Base-by-base conservation (phyloP, 2,329 filamentous ascomycete species). In the Colletotrichum chlorophyti region DNA sequence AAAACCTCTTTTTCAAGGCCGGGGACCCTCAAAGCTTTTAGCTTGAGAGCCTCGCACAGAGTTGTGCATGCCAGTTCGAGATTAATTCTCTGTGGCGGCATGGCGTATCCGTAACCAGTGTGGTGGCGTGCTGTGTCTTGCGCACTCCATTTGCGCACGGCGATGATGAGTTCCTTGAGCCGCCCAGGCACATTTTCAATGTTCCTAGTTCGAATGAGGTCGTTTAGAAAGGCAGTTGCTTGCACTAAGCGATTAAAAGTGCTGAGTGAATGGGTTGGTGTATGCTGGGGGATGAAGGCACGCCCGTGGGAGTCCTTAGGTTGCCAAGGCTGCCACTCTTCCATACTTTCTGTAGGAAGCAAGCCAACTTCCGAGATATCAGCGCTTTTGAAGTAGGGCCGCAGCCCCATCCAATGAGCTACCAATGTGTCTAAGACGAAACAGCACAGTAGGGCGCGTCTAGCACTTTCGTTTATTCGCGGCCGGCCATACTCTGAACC, bases 341-440 rank as follows among this genome's bases (percentile, higher is more conserved):
- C 43, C 24, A 41, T 49, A 5, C 34, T 34, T 11, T 48, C 52
- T n/a, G 35, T 55, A 9, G 21, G 15, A 11, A 55, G 35, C 4
- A 15, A 7, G 1, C 52, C 52, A 12, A 41, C 9, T 14, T 34
- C 12, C 9, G 2, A 6, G 5, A 48, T 24, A 5, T 55, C 43
- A 1, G 42, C 27, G 3, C 21, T 21, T 6, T 48, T 27, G 43
- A 41, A 48, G 23, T 55, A 49, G 8, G 59, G 54, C 1, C 54
- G 54, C 12, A n/a, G 12, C 11, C 37, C 54, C 15, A 54, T 5
- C 43, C 27, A 50, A n/a, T 21, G 29, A 5, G 54, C 41, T 4
- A 62, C 24, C 6, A 62, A 26, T 5, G 54, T 53, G 38, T 62
- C 59, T 1, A 62, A 32, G 2, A 53, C 27, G 34, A 62, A 59